Evolutionary conservation across 2,329 filamentous ascomycete species (phyloP), one percentile per base, ranked within the genome.

Genomic region (Didymella exigua): DNA sequence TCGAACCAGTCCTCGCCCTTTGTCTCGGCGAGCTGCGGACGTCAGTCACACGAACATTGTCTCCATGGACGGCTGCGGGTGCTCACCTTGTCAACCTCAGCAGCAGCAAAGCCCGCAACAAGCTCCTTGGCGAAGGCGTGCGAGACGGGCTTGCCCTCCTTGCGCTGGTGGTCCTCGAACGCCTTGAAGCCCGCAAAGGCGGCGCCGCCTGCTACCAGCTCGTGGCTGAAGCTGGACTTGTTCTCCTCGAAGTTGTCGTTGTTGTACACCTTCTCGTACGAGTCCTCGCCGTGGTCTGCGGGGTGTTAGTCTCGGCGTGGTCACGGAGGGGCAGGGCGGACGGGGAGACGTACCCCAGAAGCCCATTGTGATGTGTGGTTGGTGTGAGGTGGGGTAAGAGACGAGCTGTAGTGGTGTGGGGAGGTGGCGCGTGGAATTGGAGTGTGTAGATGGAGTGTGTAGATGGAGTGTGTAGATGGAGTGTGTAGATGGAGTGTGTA

Each of bases 171-270:
- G 75, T 92, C 87, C 77, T 93, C 89, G 68, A 87, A 93, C 19
- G 87, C 79, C 81, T 91, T 91, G 84, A 93, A 89, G 67, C 86
- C 90, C 61, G 85, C 87, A 72, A 93, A 93, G 59, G 88, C 86
- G 54, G 89, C 90, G 54, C 86, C 90, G 59, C 89, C 89, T 61
- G 87, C 89, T 51, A 93, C 73, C 42, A 90, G 71, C 79, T 95
- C 89, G 77, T 93, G 90, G 64, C 84, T 83, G 69, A 90, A 78
- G 70, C 83, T 83, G 66, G 82, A 80, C 76, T 90, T 77, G 77
- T 90, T 81, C 55, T 81, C 68, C 36, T 74, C 70, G 41, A 74
- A 73, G 52, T 75, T 70, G 57, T 77, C 71, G 46, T 77, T 73
- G 56, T 79, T 74, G 74, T 85, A 84, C 63, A 84, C 81, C 73